Evolutionary conservation across 352 stramenopile genomes (phyloP), one percentile per base, ranked within the genome.

Genomic region (Globisporangium acanthophoron): DNA sequence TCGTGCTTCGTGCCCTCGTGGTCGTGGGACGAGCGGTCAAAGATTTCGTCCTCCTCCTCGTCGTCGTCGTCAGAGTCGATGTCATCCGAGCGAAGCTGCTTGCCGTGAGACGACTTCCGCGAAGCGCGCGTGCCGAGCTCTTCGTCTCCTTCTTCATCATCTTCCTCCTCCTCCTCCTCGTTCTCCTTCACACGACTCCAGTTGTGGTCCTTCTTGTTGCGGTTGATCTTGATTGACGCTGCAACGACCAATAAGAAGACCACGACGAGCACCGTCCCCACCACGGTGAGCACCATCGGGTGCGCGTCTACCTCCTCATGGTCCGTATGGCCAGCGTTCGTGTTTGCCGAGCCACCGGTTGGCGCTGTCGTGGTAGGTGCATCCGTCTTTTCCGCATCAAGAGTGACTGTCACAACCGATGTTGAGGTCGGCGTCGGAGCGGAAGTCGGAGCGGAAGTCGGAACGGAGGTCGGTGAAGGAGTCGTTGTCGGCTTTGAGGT

Each of bases 21-120:
- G 24, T 79, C 68, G 3, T 68, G 58, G 0, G 65, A 60, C 43
- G 76, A 69, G 15, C 68, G 66, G 35, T 88, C 76, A 58, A 91
- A 91, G 46, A 89, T 83, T 59, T 88, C 81, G 54, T 88, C 78
- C 39, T 88, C 80, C n/a, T 85, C 74, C 33, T 87, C 74, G 29
- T 79, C 80, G 15, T 43, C 56, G 41, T 76, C 59, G 20, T 73
- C 62, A 18, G 46, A 59, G 11, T 52, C 63, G 29, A 64, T 13
- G 2, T 63, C 58, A 29, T 69, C 54, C 13, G 59, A 59, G n/a
- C 76, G 65, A 1, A 66, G 67, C 39, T 76, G 63, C 35, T 72
- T 58, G 31, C 67, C 74, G 16, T 67, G 57, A 37, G 41, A 59
- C 15, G 60, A 48, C 0, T 54, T 54, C 24, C 12, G 16, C 13